Evolutionary conservation across 345 rosid genomes (phyloP), one percentile per base, ranked within the genome.

Genomic region (Ceriops zippeliana): DNA sequence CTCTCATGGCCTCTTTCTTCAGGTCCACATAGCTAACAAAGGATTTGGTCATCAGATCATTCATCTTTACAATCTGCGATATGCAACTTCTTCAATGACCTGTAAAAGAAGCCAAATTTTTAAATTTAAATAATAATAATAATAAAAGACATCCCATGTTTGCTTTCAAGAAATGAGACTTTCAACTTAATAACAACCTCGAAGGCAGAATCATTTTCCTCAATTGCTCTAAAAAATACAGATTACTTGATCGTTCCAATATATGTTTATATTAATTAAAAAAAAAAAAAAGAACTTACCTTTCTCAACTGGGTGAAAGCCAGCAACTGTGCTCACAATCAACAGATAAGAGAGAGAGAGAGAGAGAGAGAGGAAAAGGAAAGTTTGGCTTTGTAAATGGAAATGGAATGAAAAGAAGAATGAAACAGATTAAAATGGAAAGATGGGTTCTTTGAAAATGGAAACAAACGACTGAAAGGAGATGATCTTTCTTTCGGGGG

Each of bases 31-130:
- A 91, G 82, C 93, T 95, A 73, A 78, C 78, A 77, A 90, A 95
- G 31, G 99, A 95, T 77, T 95, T 91, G 63, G 99, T 95, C 99
- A 91, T 91, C 53, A 95, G 65, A 59, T 95, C 99, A 75, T 95
- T 95, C 99, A 95, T 95, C 71, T 87, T 83, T 49, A 16, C 51
- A 62, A 58, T 24, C 47, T 58, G 3, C 32, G 59, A 1, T 10
- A 9, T 56, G 59, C 28, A 52, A 28, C 60, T 47, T 58, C 24
- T 17, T 31, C 6, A 51, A 31, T 32, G 5, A 60, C 61, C 76
- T 61, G 68, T 16, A 60, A 17, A 30, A 46, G 21, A 73, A 61
- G 28, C 52, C 37, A 42, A 42, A 42, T 42, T 15, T 28, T 28
- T 28, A 1, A 28, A 28, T 3, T 24, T 24, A 24, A 24, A 24